phyloP scores from a whole-genome alignment of 2,329 filamentous ascomycete species.

The Beauveria varroae region DNA sequence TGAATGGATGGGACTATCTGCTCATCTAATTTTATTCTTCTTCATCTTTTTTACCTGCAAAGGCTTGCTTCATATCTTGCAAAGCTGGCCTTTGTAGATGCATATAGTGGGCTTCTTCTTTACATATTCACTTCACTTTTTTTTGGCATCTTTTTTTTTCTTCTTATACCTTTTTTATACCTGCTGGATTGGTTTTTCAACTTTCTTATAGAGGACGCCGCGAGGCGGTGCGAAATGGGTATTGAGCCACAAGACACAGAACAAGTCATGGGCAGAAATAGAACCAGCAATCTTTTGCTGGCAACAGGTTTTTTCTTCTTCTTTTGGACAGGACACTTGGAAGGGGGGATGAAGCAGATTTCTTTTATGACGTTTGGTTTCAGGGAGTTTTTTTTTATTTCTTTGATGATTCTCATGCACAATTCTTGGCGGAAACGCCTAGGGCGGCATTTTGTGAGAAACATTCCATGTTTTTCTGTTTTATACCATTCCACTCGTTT shows the following conservation, averaged over 20 bases:
- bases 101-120: constrained; percentile 16
- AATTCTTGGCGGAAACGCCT: background rate
- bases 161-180: constrained; percentile 19
- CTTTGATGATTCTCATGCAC: background rate
- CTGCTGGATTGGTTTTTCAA: constrained; percentile 15
- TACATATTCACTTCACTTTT: constrained; percentile 21
- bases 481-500: constrained; percentile 9
- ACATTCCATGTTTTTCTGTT: background rate
- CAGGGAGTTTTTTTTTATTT: background rate
- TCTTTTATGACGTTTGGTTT: background rate
- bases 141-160: constrained; percentile 15
- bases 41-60: constrained; percentile 10
- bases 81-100: constrained; percentile 18
- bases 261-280: constrained; percentile 10
- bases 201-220: constrained; percentile 30
- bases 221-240: constrained; percentile 26
- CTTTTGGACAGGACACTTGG: background rate
- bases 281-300: background rate
- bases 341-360: background rate
- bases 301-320: background rate
- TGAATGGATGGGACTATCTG: constrained; percentile 87
- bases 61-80: background rate
- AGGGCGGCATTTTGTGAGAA: background rate
- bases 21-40: constrained; percentile 56
- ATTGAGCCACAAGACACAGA: background rate